Evolutionary conservation across 2,329 filamentous ascomycete genomes (phyloP).

Genomic region (Fusarium illudens): DNA sequence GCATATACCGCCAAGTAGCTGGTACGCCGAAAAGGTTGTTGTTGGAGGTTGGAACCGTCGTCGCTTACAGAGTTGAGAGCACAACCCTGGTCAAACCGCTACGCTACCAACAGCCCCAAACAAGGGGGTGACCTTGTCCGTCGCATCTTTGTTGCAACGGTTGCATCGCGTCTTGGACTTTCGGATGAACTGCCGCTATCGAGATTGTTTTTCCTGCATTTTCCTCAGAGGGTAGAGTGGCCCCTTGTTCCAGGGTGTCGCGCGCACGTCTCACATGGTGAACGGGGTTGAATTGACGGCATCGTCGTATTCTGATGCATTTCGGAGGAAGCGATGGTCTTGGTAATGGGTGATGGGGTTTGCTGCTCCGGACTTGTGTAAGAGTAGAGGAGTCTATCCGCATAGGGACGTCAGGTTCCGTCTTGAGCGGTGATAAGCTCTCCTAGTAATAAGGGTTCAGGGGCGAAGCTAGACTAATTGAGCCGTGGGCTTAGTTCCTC

Average conservation of each 20-base stretch:
- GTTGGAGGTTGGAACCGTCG: not conserved
- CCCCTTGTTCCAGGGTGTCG: not conserved
- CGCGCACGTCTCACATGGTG: not conserved
- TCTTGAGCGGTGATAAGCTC: too few relatives aligned
- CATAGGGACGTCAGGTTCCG: too few relatives aligned
- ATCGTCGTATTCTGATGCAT: not conserved
- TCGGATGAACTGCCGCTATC: not conserved
- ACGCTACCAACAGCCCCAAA: not conserved
- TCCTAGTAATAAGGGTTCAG: too few relatives aligned
- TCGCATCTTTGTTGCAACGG: constrained; percentile 6
- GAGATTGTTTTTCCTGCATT: not conserved
- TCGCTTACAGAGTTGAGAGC: not conserved
- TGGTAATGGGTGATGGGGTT: not conserved
- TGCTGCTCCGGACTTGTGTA: not conserved
- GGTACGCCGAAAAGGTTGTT: not conserved
- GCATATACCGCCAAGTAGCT: not conserved
- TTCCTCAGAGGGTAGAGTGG: not conserved
- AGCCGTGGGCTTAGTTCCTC: too few relatives aligned
- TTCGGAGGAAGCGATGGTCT: not conserved
- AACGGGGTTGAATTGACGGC: not conserved
- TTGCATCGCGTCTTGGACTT: constrained; percentile 5
- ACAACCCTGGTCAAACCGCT: not conserved
- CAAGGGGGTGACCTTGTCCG: constrained; percentile 14
- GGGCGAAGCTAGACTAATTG: too few relatives aligned
- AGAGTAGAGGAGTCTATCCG: too few relatives aligned